These are phyloP conservation scores for Crithidia brevicula DNA, from an alignment of 208 protist genomes.

Conservation along the genomic window DNA sequence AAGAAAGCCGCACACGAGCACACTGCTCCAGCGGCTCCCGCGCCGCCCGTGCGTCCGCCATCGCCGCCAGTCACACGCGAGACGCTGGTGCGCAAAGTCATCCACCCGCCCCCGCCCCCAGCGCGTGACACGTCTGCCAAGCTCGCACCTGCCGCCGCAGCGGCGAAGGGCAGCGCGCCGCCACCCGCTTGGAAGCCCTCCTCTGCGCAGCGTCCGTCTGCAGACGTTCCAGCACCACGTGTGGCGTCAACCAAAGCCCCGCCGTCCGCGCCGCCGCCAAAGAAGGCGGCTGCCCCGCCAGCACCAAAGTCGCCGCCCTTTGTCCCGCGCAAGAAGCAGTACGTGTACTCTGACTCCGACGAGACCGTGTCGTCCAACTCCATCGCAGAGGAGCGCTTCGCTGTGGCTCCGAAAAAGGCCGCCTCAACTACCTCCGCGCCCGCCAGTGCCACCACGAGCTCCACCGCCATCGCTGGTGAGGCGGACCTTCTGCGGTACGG, in stretches of 20 bases:
- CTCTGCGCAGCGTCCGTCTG: no score
- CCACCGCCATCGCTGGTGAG: background rate
- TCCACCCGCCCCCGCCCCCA: background rate
- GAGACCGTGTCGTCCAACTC: background rate
- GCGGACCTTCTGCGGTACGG: slow-evolving; percentile 5
- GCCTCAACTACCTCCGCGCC: no score
- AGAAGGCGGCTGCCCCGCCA: background rate
- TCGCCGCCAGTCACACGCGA: background rate
- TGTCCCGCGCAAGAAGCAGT: background rate
- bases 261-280: background rate
- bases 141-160: background rate
- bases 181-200: no score
- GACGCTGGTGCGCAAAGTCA: background rate
- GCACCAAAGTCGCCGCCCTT: background rate
- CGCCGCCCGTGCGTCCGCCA: background rate
- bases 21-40: background rate
- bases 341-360: slow-evolving; percentile 13
- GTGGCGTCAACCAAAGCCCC: background rate
- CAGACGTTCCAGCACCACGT: no score
- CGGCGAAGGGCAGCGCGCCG: background rate
- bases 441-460: no score
- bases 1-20: background rate
- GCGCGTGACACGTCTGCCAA: background rate
- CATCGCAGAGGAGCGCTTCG: background rate
- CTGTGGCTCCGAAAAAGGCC: no score